phyloP scores from a whole-genome alignment of 805 yeast genomes.

The Starmerella lactis-condensi region DNA sequence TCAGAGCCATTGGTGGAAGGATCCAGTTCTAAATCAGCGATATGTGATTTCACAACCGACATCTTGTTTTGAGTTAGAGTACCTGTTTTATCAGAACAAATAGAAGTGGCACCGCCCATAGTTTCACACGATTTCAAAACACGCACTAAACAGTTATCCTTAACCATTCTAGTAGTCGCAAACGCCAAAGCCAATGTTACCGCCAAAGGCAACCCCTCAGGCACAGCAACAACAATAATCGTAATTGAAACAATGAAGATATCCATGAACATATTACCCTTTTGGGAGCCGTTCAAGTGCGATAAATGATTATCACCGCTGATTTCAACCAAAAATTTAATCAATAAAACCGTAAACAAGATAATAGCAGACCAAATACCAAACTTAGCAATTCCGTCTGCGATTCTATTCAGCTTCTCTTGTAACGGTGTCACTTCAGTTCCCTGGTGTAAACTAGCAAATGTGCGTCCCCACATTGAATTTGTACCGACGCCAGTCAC shows the following conservation, averaged over 20 bases:
- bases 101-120: slow-evolving; percentile 96
- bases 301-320: slow-evolving; percentile 25
- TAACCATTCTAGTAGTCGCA: slow-evolving; percentile 96
- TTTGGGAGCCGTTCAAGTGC: slow-evolving; percentile 39
- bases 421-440: slow-evolving; percentile 80
- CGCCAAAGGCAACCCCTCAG: slow-evolving; percentile 95
- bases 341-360: slow-evolving; percentile 61
- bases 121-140: slow-evolving; percentile 89
- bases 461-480: slow-evolving; percentile 81
- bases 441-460: slow-evolving; percentile 60
- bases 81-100: slow-evolving; percentile 95
- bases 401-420: slow-evolving; percentile 56
- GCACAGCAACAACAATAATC: slow-evolving; percentile 93
- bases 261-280: slow-evolving; percentile 69
- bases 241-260: slow-evolving; percentile 83
- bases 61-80: slow-evolving; percentile 85
- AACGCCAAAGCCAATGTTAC: slow-evolving; percentile 92
- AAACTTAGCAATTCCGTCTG: slow-evolving; percentile 87
- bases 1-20: slow-evolving; percentile 2
- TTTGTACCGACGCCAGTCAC: slow-evolving; percentile 81
- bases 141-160: slow-evolving; percentile 89
- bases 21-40: slow-evolving; percentile 29
- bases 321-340: slow-evolving; percentile 49
- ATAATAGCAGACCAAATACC: slow-evolving; percentile 73
- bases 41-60: slow-evolving; percentile 61